A percentile compares a stretch with the other conserved stretches of the same genome.
phyloP scores from a whole-genome alignment of 257 asterid genomes.

The Paulownia fortunei region DNA sequence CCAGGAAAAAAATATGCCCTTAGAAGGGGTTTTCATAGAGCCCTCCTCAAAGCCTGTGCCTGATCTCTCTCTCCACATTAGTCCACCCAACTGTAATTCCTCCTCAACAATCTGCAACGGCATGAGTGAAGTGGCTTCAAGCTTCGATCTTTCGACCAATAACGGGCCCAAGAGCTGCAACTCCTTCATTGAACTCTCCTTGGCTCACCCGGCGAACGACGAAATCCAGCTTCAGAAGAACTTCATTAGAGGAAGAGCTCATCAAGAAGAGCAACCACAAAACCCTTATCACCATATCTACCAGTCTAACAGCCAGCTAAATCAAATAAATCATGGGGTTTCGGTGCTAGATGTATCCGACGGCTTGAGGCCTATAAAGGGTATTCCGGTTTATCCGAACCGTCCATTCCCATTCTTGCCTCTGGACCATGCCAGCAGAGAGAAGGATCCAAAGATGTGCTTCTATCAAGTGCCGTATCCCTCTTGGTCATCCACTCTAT shows the following conservation, averaged over 20 bases:
- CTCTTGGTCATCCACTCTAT: constrained; percentile 24
- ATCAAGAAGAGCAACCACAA: constrained; percentile 42
- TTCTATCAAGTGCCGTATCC: constrained; percentile 47
- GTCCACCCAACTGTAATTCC: constrained; percentile 65
- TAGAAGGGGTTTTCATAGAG: constrained; percentile 69
- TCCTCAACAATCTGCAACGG: constrained; percentile 37
- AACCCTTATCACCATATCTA: constrained; percentile 53
- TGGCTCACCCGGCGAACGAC: constrained; percentile 47
- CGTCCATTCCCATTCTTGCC: constrained; percentile 64
- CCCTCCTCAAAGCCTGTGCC: constrained; percentile 53
- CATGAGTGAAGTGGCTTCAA: constrained; percentile 23
- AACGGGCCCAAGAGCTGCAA: neutral
- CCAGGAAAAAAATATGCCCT: constrained; percentile 47
- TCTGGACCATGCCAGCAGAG: constrained; percentile 35
- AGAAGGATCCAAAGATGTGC: constrained; percentile 53
- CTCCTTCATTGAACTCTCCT: constrained; percentile 61
- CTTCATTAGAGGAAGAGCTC: neutral
- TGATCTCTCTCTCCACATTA: constrained; percentile 92
- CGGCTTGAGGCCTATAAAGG: constrained; percentile 72
- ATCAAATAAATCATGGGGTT: constrained; percentile 58
- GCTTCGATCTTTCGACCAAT: constrained; percentile 39
- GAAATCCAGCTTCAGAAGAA: neutral
- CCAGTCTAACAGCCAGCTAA: constrained; percentile 37
- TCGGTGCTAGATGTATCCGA: constrained; percentile 60
- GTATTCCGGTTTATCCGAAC: constrained; percentile 68